A percentile compares a stretch with the other conserved stretches of the same genome.
Evolutionary conservation across 202 grass and related monocot species (phyloP).

Genomic region (Miscanthus sacchariflorus): DNA sequence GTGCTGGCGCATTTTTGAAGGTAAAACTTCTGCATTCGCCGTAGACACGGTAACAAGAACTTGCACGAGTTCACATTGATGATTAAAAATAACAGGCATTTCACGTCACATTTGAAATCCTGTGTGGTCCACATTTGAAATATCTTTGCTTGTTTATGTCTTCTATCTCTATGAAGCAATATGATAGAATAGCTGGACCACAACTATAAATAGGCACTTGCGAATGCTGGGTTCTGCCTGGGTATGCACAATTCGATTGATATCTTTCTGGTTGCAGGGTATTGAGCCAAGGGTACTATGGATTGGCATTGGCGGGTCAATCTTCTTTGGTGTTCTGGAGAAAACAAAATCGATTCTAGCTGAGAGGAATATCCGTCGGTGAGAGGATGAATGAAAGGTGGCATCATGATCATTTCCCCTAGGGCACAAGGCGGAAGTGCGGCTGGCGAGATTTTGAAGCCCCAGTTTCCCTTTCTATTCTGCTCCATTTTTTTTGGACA

Average conservation of each 20-base stretch:
- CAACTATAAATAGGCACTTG: background rate
- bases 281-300: constrained; percentile 83
- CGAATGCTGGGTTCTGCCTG: background rate
- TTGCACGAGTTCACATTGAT: background rate
- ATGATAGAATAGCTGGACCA: background rate
- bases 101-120: background rate
- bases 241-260: background rate
- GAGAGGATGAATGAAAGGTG: constrained; percentile 10
- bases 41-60: background rate
- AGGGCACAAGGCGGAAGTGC: background rate
- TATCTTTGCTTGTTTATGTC: background rate
- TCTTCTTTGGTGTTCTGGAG: constrained; percentile 82
- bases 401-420: background rate
- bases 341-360: constrained; percentile 68
- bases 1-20: constrained; percentile 75
- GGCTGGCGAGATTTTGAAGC: background rate
- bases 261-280: constrained; percentile 52
- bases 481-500: background rate
- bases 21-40: constrained; percentile 20
- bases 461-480: background rate
- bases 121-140: background rate
- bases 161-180: background rate
- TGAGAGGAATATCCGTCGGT: constrained; percentile 34
- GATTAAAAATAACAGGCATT: background rate
- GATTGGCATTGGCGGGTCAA: constrained; percentile 83